Evolutionary conservation across 768 basidiomycete species (phyloP).

Genomic region (Boletus rubropictus): DNA sequence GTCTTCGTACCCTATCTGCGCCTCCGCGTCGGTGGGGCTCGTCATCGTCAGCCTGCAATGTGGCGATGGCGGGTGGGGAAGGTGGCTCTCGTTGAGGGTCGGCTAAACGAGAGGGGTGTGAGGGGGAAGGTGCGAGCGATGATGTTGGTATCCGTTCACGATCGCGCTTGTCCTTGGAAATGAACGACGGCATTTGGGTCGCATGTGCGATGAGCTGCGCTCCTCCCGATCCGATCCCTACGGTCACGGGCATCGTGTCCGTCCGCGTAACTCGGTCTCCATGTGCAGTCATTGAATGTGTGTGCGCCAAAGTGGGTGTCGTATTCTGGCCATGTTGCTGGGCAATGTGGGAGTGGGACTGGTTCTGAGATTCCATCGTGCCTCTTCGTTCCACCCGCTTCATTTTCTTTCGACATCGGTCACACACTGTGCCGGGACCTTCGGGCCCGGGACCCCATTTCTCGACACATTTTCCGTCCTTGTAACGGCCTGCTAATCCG

Average conservation of each 20-base stretch:
- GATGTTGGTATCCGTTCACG: constrained; percentile 24
- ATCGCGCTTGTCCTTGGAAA: constrained; percentile 25
- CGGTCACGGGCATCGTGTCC: constrained; percentile 31
- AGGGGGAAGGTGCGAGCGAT: constrained; percentile 18
- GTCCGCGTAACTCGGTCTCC: constrained; percentile 23
- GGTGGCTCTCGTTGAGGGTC: constrained; percentile 28
- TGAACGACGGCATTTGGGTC: constrained; percentile 21
- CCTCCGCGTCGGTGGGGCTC: constrained; percentile 16
- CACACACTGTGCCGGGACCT: constrained; percentile 80
- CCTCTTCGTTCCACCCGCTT: constrained; percentile 74
- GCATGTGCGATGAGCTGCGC: constrained; percentile 24
- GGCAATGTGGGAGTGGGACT: constrained; percentile 15
- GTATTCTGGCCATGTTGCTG: constrained; percentile 7
- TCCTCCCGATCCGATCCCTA: constrained; percentile 21
- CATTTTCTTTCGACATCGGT: constrained; percentile 84
- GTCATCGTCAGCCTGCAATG: constrained; percentile 27
- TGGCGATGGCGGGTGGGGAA: constrained; percentile 29
- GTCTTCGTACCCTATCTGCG: constrained; percentile 26
- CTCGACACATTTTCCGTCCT: constrained; percentile 81
- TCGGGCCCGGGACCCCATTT: constrained; percentile 85
- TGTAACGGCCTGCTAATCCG: constrained; percentile 67
- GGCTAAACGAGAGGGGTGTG: constrained; percentile 8
- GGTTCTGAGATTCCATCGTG: constrained; percentile 46
- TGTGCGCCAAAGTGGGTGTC: constrained; percentile 8
- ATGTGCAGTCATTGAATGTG: constrained; percentile 19